phyloP scores from a whole-genome alignment of 495 filamentous ascomycete genomes.

The Xanthoparmelia taractica region DNA sequence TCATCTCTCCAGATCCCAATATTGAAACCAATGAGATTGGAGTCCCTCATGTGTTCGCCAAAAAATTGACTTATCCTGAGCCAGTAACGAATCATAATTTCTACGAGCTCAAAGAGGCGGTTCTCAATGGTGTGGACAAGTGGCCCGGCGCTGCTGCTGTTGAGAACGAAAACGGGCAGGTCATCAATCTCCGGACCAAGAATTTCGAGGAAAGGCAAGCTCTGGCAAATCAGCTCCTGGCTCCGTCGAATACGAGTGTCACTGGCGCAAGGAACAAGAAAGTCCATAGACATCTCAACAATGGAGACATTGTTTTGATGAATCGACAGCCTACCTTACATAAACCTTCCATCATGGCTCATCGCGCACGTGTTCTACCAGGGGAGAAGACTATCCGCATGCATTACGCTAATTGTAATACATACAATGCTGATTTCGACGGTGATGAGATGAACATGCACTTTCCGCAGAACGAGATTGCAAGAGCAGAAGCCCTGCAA shows the following conservation, averaged over 20 bases:
- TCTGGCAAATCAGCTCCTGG: slow-evolving; percentile 83
- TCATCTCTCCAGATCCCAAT: slow-evolving; percentile 97
- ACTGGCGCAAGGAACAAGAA: slow-evolving; percentile 86
- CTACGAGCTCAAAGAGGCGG: slow-evolving; percentile 88
- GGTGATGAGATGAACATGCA: slow-evolving; percentile 99
- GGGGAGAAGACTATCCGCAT: slow-evolving; percentile 97
- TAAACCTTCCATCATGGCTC: slow-evolving; percentile 99
- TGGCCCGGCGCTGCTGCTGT: slow-evolving; percentile 93
- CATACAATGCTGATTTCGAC: slow-evolving; percentile 99
- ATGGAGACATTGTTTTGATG: slow-evolving; percentile 96
- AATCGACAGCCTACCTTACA: slow-evolving; percentile 99
- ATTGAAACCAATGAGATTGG: slow-evolving; percentile 99
- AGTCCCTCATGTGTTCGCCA: slow-evolving; percentile 93
- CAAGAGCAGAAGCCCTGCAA: slow-evolving; percentile 79
- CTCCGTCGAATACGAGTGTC: slow-evolving; percentile 68
- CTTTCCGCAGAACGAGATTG: slow-evolving; percentile 95
- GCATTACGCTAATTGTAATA: slow-evolving; percentile 99
- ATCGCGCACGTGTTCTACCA: slow-evolving; percentile 83
- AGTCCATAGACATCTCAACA: slow-evolving; percentile 89
- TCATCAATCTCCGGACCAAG: slow-evolving; percentile 81
- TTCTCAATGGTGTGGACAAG: slow-evolving; percentile 85
- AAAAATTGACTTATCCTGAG: slow-evolving; percentile 92
- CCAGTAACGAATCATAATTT: slow-evolving; percentile 97
- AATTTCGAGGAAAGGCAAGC: slow-evolving; percentile 75
- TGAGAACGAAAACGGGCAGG: slow-evolving; percentile 89